Percentiles rank a stretch among this genome's conserved stretches.
Evolutionary conservation across 2,329 filamentous ascomycete species (phyloP).

Genomic region (Gyromitra esculenta): DNA sequence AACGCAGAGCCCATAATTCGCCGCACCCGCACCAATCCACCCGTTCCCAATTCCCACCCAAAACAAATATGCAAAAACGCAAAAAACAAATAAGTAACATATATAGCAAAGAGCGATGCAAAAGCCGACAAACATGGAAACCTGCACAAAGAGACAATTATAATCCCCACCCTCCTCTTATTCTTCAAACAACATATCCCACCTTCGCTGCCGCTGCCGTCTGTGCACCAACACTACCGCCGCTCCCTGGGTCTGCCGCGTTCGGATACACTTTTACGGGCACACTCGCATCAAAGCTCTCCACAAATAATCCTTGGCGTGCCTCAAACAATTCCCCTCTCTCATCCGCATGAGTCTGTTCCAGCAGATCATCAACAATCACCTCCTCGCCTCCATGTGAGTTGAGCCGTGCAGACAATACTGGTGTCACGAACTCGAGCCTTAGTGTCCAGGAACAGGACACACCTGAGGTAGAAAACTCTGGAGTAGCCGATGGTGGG

Average conservation of each 20-base stretch:
- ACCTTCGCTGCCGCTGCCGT: conserved; percentile 45
- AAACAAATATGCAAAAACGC: conserved; percentile 34
- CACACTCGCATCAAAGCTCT: conserved; percentile 90
- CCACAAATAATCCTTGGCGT: conserved; percentile 79
- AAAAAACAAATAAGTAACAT: conserved; percentile 35
- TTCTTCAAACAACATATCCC: conserved; percentile 50
- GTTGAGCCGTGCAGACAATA: conserved; percentile 61
- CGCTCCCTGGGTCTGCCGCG: conserved; percentile 44
- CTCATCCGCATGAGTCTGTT: conserved; percentile 81
- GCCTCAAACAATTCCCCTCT: conserved; percentile 80
- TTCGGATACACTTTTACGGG: conserved; percentile 78
- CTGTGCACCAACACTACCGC: conserved; percentile 46
- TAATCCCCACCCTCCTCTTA: conserved; percentile 2
- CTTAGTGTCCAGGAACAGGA: conserved; percentile 87
- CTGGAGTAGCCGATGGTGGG: conserved; percentile 83
- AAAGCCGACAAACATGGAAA: conserved; percentile 22
- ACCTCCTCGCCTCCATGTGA: conserved; percentile 60
- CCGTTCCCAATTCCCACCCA: conserved; percentile 31
- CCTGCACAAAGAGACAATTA: conserved; percentile 6
- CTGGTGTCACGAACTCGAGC: conserved; percentile 90
- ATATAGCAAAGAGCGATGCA: conserved; percentile 38
- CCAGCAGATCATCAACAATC: conserved; percentile 69
- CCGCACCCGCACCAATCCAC: conserved; percentile 34
- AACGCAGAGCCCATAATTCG: conserved; percentile 43
- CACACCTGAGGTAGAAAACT: conserved; percentile 89